Conservation (phyloP, 2,329 filamentous ascomycete genomes). For the Aureobasidium lini region DNA sequence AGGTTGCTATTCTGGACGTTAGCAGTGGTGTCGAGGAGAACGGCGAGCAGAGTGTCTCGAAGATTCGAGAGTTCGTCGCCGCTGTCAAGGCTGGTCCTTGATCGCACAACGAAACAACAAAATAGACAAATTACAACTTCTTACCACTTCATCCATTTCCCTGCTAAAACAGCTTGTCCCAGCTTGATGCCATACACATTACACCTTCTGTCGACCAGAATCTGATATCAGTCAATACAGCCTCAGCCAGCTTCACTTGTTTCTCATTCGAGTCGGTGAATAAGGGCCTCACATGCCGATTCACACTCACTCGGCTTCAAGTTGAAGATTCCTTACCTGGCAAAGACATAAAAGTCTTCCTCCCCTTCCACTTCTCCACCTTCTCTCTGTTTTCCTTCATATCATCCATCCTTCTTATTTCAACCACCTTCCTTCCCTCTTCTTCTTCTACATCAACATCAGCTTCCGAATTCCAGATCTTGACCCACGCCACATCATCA, state of each 20-base stretch:
- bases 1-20: constrained; percentile 79
- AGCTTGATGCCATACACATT: no score
- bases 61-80: constrained; percentile 54
- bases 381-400: not conserved
- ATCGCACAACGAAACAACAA: not conserved
- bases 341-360: not conserved
- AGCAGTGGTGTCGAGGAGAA: constrained; percentile 87
- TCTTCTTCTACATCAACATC: not conserved
- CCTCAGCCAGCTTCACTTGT: no score
- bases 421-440: not conserved
- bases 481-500: not conserved
- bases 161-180: not conserved
- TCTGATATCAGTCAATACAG: no score
- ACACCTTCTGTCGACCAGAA: no score
- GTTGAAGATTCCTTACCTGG: no score
- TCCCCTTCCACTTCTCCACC: not conserved
- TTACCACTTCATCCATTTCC: no score
- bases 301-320: not conserved
- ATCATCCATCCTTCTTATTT: not conserved
- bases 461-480: no score
- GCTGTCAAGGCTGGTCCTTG: constrained; percentile 11
- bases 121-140: not conserved
- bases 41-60: constrained; percentile 71
- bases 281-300: not conserved
- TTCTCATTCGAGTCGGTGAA: no score